phyloP scores from a whole-genome alignment of 1,284 basidiomycete genomes.

The Neolentinus lepideus region DNA sequence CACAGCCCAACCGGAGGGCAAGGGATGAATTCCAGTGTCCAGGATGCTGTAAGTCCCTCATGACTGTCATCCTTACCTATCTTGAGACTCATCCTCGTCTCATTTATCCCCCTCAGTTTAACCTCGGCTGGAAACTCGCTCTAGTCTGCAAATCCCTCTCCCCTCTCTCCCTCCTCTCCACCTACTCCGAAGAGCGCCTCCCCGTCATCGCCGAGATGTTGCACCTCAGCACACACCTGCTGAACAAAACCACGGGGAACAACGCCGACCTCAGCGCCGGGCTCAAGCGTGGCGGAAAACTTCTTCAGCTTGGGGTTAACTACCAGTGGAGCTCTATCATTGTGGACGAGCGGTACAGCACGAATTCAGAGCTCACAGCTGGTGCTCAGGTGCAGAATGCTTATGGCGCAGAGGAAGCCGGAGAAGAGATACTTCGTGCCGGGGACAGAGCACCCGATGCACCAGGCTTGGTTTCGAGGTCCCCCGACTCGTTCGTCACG shows the following conservation, averaged over 20 bases:
- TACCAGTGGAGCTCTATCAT: conserved; percentile 11
- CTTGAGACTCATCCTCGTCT: neutral
- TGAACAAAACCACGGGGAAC: conserved; percentile 7
- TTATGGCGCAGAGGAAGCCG: neutral
- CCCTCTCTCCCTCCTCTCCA: conserved; percentile 17
- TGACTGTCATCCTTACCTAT: neutral
- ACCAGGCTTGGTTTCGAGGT: conserved; percentile 1
- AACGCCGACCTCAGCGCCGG: neutral
- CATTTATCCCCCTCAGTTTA: conserved; percentile 5
- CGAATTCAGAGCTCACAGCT: neutral
- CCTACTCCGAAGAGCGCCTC: conserved; percentile 23
- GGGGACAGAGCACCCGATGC: conserved; percentile 15
- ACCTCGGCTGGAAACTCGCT: conserved; percentile 26
- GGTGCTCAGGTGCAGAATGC: neutral
- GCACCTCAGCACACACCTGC: conserved; percentile 10
- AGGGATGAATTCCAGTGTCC: conserved; percentile 11
- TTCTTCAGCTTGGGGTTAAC: conserved; percentile 11
- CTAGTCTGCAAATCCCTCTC: conserved; percentile 20
- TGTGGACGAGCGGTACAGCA: conserved; percentile 3
- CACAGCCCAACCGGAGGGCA: conserved; percentile 12
- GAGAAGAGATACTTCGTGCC: conserved; percentile 7
- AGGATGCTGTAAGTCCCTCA: conserved; percentile 7
- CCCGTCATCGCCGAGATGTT: conserved; percentile 17
- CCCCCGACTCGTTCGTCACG: neutral
- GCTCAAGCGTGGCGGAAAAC: conserved; percentile 1